These are phyloP conservation scores for Capsicum chinense DNA, from an alignment of 257 asterid species.

Conservation along the genomic window DNA sequence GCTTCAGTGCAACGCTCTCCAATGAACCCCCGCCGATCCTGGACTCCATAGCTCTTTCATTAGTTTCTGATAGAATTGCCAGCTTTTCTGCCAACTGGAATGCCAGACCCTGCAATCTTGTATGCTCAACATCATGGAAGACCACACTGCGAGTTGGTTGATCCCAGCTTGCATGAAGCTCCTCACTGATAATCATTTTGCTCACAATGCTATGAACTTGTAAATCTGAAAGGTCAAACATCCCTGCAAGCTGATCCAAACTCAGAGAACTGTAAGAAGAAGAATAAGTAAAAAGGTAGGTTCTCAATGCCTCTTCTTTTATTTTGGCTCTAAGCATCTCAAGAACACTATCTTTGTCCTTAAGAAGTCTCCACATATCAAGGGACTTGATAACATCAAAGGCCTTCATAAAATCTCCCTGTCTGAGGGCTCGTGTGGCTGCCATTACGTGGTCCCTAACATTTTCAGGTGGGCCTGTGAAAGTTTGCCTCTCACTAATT, in stretches of 20 bases:
- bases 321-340: conserved; percentile 81
- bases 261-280: conserved; percentile 72
- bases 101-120: conserved; percentile 79
- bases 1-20: conserved; percentile 75
- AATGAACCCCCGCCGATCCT: conserved; percentile 80
- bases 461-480: conserved; percentile 93
- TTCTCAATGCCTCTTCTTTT: conserved; percentile 91
- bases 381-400: conserved; percentile 69
- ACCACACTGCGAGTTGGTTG: conserved; percentile 83
- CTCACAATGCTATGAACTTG: conserved; percentile 76
- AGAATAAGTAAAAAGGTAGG: conserved; percentile 81
- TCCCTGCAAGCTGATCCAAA: conserved; percentile 74
- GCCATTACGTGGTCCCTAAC: conserved; percentile 98
- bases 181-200: conserved; percentile 85
- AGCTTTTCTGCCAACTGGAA: conserved; percentile 85
- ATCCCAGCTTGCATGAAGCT: conserved; percentile 92
- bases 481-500: conserved; percentile 82
- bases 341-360: conserved; percentile 64
- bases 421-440: conserved; percentile 78
- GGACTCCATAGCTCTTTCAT: conserved; percentile 81
- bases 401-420: conserved; percentile 79
- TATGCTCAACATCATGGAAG: conserved; percentile 76
- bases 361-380: conserved; percentile 84
- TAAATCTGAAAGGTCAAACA: conserved; percentile 76
- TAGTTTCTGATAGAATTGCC: conserved; percentile 68